Percentiles rank a stretch among this genome's conserved stretches.
phyloP scores from a whole-genome alignment of 1,139 yeast species.

The Taphrina populina region DNA sequence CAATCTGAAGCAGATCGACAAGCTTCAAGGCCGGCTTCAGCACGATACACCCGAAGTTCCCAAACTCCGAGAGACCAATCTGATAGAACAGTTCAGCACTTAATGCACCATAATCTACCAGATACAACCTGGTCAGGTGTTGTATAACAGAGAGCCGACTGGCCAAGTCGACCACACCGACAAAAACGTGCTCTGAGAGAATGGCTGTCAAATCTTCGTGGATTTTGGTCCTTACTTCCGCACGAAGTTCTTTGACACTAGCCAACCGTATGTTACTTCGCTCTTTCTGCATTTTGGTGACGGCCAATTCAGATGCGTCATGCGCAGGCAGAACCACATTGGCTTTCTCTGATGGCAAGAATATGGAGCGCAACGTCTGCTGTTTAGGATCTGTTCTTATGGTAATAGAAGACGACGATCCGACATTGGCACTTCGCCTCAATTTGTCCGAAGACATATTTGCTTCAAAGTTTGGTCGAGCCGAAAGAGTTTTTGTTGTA shows the following conservation, averaged over 20 bases:
- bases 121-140: slow-evolving; percentile 68
- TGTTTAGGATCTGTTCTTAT: slow-evolving; percentile 40
- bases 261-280: slow-evolving; percentile 46
- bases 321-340: not conserved
- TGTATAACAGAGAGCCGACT: slow-evolving; percentile 78
- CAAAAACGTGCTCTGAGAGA: slow-evolving; percentile 67
- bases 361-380: slow-evolving; percentile 39
- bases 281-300: slow-evolving; percentile 35
- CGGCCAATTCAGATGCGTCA: not conserved
- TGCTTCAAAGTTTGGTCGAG: slow-evolving; percentile 21
- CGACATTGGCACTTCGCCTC: not conserved
- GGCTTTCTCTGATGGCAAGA: slow-evolving; percentile 8
- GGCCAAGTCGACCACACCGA: slow-evolving; percentile 76
- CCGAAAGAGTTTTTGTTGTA: slow-evolving; percentile 53
- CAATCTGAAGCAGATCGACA: slow-evolving; percentile 44
- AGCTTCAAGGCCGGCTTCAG: slow-evolving; percentile 47
- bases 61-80: slow-evolving; percentile 70
- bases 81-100: slow-evolving; percentile 75
- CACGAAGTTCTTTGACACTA: slow-evolving; percentile 58
- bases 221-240: slow-evolving; percentile 52
- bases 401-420: not conserved
- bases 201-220: slow-evolving; percentile 62
- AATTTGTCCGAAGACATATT: slow-evolving; percentile 18
- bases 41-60: slow-evolving; percentile 70
- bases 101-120: slow-evolving; percentile 77